phyloP scores from a whole-genome alignment of 805 yeast species.

The Ogataea chonburiensis region DNA sequence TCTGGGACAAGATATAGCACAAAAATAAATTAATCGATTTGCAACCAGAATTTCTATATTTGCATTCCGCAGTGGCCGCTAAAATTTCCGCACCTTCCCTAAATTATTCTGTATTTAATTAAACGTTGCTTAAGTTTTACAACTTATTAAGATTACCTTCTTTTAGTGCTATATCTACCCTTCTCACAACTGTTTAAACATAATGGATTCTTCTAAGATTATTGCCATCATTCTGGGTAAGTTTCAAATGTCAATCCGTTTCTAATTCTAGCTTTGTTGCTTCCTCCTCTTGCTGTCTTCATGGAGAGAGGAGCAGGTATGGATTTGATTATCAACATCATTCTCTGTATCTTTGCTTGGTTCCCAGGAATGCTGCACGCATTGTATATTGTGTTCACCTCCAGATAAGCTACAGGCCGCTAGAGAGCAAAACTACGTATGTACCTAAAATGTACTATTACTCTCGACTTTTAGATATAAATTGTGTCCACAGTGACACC shows the following conservation, averaged over 20 bases:
- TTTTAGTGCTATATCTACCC: too few relatives aligned
- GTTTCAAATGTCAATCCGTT: conserved; percentile 2
- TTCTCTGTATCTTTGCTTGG: conserved; percentile 61
- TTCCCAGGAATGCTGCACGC: conserved; percentile 85
- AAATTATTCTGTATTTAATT: conserved; percentile 1
- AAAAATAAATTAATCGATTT: not conserved
- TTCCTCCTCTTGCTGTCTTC: conserved; percentile 79
- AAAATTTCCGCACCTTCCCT: not conserved
- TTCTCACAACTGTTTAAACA: too few relatives aligned
- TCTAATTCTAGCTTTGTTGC: conserved; percentile 42
- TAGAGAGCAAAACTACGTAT: too few relatives aligned
- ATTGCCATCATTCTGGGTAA: conserved; percentile 27
- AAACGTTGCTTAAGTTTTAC: conserved; percentile 1
- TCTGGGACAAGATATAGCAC: not conserved
- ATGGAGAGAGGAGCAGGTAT: conserved; percentile 64
- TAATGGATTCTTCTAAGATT: conserved; percentile 24
- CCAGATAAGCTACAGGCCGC: conserved; percentile 9
- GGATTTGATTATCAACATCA: conserved; percentile 62
- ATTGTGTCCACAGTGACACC: too few relatives aligned
- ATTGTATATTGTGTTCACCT: conserved; percentile 50
- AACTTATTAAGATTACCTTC: not conserved
- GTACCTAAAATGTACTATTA: conserved; percentile 6
- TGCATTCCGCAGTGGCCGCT: conserved; percentile 1
- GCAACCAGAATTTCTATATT: not conserved
- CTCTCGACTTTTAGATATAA: not conserved